Evolutionary conservation across 2,329 filamentous ascomycete species (phyloP).

Genomic region (Colletotrichum eleusines): DNA sequence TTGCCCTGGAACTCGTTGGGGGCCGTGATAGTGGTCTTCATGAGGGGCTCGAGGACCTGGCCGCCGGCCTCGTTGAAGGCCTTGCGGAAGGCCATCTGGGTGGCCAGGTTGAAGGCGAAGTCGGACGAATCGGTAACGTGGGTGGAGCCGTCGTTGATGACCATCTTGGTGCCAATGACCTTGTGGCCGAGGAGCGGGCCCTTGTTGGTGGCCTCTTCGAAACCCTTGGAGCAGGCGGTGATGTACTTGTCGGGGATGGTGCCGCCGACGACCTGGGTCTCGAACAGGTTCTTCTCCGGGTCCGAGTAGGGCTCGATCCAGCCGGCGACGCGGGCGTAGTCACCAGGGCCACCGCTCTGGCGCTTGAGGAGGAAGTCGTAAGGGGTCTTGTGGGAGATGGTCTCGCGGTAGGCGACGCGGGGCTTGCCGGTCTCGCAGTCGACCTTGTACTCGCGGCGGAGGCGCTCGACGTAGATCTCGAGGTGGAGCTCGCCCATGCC

Average conservation of each 20-base stretch:
- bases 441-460: slow-evolving; percentile 95
- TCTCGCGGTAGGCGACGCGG: slow-evolving; percentile 97
- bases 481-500: slow-evolving; percentile 98
- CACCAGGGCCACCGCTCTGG: slow-evolving; percentile 94
- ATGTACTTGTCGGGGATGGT: slow-evolving; percentile 96
- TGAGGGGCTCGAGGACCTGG: slow-evolving; percentile 91
- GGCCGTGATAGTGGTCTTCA: slow-evolving; percentile 98
- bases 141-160: slow-evolving; percentile 95
- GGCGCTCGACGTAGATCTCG: slow-evolving; percentile 97
- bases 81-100: slow-evolving; percentile 96
- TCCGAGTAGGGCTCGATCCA: slow-evolving; percentile 88
- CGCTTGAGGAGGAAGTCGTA: slow-evolving; percentile 97
- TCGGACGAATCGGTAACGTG: slow-evolving; percentile 98
- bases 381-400: slow-evolving; percentile 80
- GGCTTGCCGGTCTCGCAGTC: slow-evolving; percentile 97
- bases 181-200: slow-evolving; percentile 93
- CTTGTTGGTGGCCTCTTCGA: slow-evolving; percentile 83
- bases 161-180: slow-evolving; percentile 90
- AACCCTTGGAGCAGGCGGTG: slow-evolving; percentile 94
- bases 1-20: slow-evolving; percentile 98
- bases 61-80: slow-evolving; percentile 86
- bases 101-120: slow-evolving; percentile 94
- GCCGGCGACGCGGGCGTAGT: slow-evolving; percentile 92
- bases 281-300: slow-evolving; percentile 83
- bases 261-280: slow-evolving; percentile 88